Base-by-base conservation (phyloP, 1,284 basidiomycete species). In the Coniferiporia weirii region DNA sequence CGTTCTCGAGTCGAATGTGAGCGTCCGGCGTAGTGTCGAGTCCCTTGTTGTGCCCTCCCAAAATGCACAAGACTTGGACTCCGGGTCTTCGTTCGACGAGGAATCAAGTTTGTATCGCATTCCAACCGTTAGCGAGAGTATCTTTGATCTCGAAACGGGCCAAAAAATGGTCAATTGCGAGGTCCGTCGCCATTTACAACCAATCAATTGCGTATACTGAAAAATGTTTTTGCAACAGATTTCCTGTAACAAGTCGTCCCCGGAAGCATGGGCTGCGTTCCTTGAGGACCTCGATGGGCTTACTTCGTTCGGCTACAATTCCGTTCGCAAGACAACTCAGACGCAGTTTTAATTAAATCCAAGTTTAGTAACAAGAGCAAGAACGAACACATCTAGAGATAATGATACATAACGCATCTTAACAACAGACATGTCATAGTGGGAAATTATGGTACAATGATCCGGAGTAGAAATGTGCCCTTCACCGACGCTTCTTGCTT, bases 111-210 rank as follows among this genome's bases (percentile, higher is more conserved):
- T 52, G 15, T 38, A 49, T 22, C 22, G 35, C 22, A 52, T 36
- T 54, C 63, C 44, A 66, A 71, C 10, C 60, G 47, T 73, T 32
- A 74, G 64, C 32, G 84, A 85, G 64, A 78, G 72, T 54, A 65
- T 76, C 10, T 62, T 81, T 20, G 83, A 89, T 65, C 69, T 82
- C 27, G 84, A 84, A 66, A 82, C 76, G 60, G 76, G 77, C 40
- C 75, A 83, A 62, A 80, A 78, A 64, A 73, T 71, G 38, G 75
- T 77, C 22, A 67, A 72, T 22, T 87, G 83, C 69, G 74, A 84
- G 76, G 88, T 88, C 66, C 53, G 69, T 59, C 27, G 46, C 61
- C 61, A 38, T 17, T 35, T 48, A 38, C 47, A 12, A 51, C 50
- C 15, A 0, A n/a, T 5, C 20, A 20, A 45, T 7, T 19, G 20